These are phyloP conservation scores for Beauveria sp. DNA, from an alignment of 2,329 filamentous ascomycete species.

Conservation along the genomic window DNA sequence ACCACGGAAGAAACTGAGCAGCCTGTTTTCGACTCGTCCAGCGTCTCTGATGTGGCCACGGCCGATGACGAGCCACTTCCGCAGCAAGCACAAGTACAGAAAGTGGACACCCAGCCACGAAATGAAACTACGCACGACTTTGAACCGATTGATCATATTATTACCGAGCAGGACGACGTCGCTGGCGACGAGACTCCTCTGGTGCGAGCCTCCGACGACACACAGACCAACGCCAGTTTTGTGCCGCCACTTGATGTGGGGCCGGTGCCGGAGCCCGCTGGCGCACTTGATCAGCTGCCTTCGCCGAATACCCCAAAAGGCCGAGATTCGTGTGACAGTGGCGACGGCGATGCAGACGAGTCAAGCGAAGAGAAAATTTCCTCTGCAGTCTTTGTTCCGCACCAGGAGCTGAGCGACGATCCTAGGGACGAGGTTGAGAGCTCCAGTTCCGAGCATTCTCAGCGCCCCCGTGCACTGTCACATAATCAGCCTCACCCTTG, in stretches of 20 bases:
- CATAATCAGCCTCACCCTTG: conserved; percentile 38
- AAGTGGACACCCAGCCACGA: neutral
- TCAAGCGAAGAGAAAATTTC: conserved; percentile 80
- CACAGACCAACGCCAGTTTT: neutral
- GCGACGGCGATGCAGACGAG: conserved; percentile 41
- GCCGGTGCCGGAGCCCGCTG: neutral
- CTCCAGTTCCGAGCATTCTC: conserved; percentile 34
- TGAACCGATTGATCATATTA: conserved; percentile 1
- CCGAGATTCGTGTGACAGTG: conserved; percentile 30
- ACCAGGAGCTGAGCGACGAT: conserved; percentile 47
- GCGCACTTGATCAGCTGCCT: conserved; percentile 12
- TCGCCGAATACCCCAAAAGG: conserved; percentile 32
- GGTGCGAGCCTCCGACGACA: conserved; percentile 12
- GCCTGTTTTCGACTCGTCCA: neutral
- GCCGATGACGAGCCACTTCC: neutral
- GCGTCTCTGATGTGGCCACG: conserved; percentile 3
- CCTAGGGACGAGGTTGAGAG: conserved; percentile 24
- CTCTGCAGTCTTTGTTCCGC: conserved; percentile 76
- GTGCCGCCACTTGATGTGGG: conserved; percentile 10
- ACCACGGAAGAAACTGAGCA: conserved; percentile 27
- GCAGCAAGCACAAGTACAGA: neutral
- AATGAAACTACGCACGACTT: conserved; percentile 15
- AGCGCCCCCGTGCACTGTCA: conserved; percentile 36
- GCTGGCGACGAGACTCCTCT: conserved; percentile 8
- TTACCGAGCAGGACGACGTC: neutral